Conservation (phyloP, 2,329 filamentous ascomycete genomes). For the Pyrenochaeta sp. region DNA sequence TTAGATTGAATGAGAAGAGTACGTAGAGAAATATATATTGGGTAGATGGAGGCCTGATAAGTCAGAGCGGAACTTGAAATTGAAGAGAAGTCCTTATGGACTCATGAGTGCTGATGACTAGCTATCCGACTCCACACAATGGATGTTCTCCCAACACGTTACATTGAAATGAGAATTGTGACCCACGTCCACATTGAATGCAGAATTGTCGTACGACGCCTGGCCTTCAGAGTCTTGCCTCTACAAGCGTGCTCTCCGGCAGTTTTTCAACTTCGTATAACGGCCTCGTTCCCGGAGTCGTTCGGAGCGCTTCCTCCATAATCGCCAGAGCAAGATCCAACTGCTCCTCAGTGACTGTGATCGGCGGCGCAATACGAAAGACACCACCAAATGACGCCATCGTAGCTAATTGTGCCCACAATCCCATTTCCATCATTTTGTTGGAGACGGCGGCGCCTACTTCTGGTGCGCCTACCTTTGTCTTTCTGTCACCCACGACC, state of each 20-base stretch:
- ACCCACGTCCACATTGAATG: too few species aligned
- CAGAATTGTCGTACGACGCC: background rate
- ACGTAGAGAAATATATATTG: too few species aligned
- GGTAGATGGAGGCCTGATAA: too few species aligned
- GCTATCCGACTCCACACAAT: too few species aligned
- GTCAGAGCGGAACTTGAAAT: too few species aligned
- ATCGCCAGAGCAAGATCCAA: conserved; percentile 60
- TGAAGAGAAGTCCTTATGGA: too few species aligned
- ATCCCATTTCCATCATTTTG: conserved; percentile 59
- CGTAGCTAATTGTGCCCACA: conserved; percentile 65
- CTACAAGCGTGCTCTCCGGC: background rate
- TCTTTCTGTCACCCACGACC: conserved; percentile 61
- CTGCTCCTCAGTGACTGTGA: conserved; percentile 58
- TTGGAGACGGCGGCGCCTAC: conserved; percentile 58
- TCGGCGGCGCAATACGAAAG: conserved; percentile 67
- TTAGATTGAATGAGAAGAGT: too few species aligned
- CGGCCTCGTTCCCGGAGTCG: conserved; percentile 54
- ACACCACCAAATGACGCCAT: conserved; percentile 56
- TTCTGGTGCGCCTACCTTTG: conserved; percentile 57
- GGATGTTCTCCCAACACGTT: too few species aligned
- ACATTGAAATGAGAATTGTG: too few species aligned
- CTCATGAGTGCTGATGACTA: too few species aligned
- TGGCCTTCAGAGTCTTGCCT: conserved; percentile 1
- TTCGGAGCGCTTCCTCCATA: conserved; percentile 65
- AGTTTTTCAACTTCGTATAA: conserved; percentile 19